A percentile compares a stretch with the other conserved stretches of the same genome.
Evolutionary conservation across 257 asterid genomes (phyloP).

Genomic region (Cordia subcordata): DNA sequence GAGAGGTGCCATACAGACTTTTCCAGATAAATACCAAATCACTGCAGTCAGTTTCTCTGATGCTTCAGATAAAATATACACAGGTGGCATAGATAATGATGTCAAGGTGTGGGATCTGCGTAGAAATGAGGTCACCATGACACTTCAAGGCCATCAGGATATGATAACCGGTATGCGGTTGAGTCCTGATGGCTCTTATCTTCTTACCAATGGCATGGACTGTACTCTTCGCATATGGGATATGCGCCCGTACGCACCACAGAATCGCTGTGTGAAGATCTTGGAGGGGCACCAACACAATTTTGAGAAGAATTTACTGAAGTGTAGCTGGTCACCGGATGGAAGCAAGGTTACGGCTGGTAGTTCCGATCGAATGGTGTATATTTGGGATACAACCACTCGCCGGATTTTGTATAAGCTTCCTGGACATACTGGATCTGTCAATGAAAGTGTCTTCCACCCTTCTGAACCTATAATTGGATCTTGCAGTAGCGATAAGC

Average conservation of each 20-base stretch:
- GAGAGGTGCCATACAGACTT: slow-evolving; percentile 91
- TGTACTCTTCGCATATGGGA: slow-evolving; percentile 93
- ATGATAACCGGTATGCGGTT: slow-evolving; percentile 89
- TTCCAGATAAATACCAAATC: slow-evolving; percentile 94
- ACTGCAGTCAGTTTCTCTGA: slow-evolving; percentile 97
- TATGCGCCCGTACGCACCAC: slow-evolving; percentile 98
- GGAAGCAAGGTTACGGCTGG: slow-evolving; percentile 97
- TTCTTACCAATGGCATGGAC: slow-evolving; percentile 92
- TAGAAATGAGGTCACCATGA: slow-evolving; percentile 83
- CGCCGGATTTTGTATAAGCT: slow-evolving; percentile 85
- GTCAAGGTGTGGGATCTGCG: slow-evolving; percentile 95
- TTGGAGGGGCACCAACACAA: slow-evolving; percentile 96
- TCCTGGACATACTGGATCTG: slow-evolving; percentile 93
- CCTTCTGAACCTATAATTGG: slow-evolving; percentile 83
- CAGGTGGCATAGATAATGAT: slow-evolving; percentile 92
- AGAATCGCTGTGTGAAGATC: slow-evolving; percentile 91
- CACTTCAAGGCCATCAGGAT: slow-evolving; percentile 95
- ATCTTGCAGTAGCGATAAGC: slow-evolving; percentile 96
- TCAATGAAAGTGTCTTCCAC: slow-evolving; percentile 83
- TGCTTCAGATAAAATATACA: slow-evolving; percentile 87
- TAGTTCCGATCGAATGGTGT: slow-evolving; percentile 91
- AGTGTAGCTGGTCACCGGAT: slow-evolving; percentile 98
- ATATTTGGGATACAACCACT: slow-evolving; percentile 92
- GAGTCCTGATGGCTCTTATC: slow-evolving; percentile 99
- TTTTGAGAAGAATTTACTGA: slow-evolving; percentile 88